Evolutionary conservation across 805 yeast species (phyloP).

Genomic region (Saccharomycopsis synnaedendra): DNA sequence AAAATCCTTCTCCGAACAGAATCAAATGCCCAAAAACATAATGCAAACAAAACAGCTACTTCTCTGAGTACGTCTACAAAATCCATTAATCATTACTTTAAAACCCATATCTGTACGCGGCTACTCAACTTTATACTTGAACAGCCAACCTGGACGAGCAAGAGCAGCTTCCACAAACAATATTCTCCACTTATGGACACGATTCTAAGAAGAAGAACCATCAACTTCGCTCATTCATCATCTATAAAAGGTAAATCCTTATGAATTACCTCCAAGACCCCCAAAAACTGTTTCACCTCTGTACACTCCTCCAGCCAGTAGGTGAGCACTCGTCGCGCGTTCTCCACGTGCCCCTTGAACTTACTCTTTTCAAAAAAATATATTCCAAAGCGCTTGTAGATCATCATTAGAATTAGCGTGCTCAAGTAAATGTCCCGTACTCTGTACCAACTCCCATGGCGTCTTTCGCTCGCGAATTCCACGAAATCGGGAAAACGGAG

Average conservation of each 20-base stretch:
- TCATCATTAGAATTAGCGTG: conserved; percentile 8
- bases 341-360: conserved; percentile 3
- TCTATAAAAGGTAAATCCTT: conserved; percentile 10
- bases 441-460: conserved; percentile 17
- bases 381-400: conserved; percentile 14
- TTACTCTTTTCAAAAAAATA: conserved; percentile 10
- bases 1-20: too few species aligned
- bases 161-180: too few species aligned
- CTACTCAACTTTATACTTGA: too few species aligned
- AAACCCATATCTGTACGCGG: too few species aligned
- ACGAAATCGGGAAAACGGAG: conserved; percentile 10
- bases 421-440: conserved; percentile 15
- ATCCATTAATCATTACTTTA: too few species aligned
- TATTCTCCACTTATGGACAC: too few species aligned
- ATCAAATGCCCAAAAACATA: too few species aligned
- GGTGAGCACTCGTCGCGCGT: conserved; percentile 5
- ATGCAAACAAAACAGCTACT: too few species aligned
- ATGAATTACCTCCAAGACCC: conserved; percentile 7
- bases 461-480: conserved; percentile 15
- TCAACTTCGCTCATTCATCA: not conserved
- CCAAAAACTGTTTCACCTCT: conserved; percentile 6
- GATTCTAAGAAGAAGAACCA: not conserved
- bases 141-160: too few species aligned
- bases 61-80: too few species aligned
- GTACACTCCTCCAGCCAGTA: conserved; percentile 15